phyloP scores from a whole-genome alignment of 805 yeast species.

The Ogataea nonfermentans region DNA sequence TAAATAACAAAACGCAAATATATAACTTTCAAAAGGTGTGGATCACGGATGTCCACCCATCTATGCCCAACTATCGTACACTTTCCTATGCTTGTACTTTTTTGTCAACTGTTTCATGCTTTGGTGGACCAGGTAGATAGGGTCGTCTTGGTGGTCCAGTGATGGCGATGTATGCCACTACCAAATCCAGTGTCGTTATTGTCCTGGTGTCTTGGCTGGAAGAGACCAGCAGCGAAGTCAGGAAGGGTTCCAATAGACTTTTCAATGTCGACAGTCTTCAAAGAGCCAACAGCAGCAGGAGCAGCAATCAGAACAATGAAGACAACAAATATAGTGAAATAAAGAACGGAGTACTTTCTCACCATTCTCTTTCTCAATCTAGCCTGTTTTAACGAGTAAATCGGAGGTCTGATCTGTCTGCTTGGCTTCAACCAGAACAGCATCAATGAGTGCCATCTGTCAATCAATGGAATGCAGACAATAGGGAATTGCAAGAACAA shows the following conservation, averaged over 20 bases:
- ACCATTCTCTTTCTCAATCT: slow-evolving; percentile 97
- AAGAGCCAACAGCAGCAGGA: slow-evolving; percentile 78
- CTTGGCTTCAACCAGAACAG: slow-evolving; percentile 98
- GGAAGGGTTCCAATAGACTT: slow-evolving; percentile 33
- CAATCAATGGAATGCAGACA: slow-evolving; percentile 79
- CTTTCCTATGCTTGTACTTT: slow-evolving; percentile 6
- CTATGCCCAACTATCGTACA: slow-evolving; percentile 6
- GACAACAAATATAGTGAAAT: slow-evolving; percentile 63
- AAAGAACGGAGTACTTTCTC: slow-evolving; percentile 83
- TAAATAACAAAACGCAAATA: slow-evolving; percentile 11
- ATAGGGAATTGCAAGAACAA: slow-evolving; percentile 88
- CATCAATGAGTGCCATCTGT: slow-evolving; percentile 97
- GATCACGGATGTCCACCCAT: slow-evolving; percentile 1
- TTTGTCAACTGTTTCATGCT: slow-evolving; percentile 31
- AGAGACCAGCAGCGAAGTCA: slow-evolving; percentile 54
- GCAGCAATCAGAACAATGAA: slow-evolving; percentile 80
- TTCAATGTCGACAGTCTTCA: slow-evolving; percentile 41
- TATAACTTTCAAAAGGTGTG: slow-evolving; percentile 6
- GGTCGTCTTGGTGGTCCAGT: slow-evolving; percentile 45
- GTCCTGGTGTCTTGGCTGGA: slow-evolving; percentile 83
- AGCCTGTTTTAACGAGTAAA: slow-evolving; percentile 94
- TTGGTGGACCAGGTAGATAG: slow-evolving; percentile 50
- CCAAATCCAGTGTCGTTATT: slow-evolving; percentile 81
- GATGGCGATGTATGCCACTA: slow-evolving; percentile 38
- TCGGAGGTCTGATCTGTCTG: slow-evolving; percentile 96